phyloP scores from a whole-genome alignment of 352 stramenopile genomes.

The Phytophthora ohioensis region DNA sequence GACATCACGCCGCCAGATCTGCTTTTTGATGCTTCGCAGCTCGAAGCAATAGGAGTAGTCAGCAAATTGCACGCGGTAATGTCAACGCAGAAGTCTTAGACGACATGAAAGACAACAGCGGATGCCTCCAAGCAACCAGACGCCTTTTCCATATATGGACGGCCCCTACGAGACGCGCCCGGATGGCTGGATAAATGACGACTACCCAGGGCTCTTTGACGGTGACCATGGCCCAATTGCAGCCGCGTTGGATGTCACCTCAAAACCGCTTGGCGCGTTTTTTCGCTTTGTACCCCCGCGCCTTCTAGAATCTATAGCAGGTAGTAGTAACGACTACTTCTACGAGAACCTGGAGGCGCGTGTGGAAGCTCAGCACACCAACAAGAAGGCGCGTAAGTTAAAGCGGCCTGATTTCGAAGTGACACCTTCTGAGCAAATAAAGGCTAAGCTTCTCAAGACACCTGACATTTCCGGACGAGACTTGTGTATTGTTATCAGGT shows the following conservation, averaged over 20 bases:
- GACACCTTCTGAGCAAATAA: neutral
- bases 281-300: neutral
- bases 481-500: conserved; percentile 7
- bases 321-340: conserved; percentile 10
- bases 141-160: conserved; percentile 14
- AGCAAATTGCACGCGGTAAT: neutral
- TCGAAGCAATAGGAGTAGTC: neutral
- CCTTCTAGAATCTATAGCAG: conserved; percentile 5
- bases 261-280: neutral
- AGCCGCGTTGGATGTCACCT: neutral
- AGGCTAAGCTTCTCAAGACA: neutral
- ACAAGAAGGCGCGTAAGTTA: neutral
- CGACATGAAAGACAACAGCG: neutral
- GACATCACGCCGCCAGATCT: neutral
- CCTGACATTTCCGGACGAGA: conserved; percentile 3
- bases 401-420: neutral
- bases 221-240: conserved; percentile 3
- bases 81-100: neutral
- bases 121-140: neutral
- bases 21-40: neutral
- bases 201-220: conserved; percentile 8
- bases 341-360: conserved; percentile 10
- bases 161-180: conserved; percentile 10
- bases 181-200: neutral
- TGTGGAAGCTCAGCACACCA: conserved; percentile 3